A percentile compares a stretch with the other conserved stretches of the same genome.
Conservation (phyloP, 495 filamentous ascomycete species). For the Beverwykella pulmonaria region DNA sequence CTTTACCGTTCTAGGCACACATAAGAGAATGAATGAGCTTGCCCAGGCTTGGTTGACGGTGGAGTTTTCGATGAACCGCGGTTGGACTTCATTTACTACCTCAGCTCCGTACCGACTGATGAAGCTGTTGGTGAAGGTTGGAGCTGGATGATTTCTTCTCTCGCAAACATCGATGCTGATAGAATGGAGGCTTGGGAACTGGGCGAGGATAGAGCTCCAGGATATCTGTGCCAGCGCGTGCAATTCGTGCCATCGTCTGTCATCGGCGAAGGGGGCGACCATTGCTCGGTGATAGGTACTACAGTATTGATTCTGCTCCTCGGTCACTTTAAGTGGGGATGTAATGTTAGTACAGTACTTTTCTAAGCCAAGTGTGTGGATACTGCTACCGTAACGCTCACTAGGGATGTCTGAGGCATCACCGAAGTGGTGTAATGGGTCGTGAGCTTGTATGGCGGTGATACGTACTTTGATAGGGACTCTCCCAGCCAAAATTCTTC, state of each 20-base stretch:
- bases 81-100: neutral
- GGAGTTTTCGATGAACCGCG: constrained; percentile 7
- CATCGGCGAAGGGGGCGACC: constrained; percentile 20
- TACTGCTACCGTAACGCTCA: no score
- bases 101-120: constrained; percentile 7
- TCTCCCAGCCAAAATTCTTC: neutral
- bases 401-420: no score
- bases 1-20: constrained; percentile 2
- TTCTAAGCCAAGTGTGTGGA: no score
- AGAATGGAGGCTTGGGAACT: constrained; percentile 17
- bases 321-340: neutral
- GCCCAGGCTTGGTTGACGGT: constrained; percentile 19
- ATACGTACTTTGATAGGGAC: no score
- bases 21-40: neutral
- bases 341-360: no score
- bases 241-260: constrained; percentile 12
- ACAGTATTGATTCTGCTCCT: constrained; percentile 1
- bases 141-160: constrained; percentile 9
- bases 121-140: constrained; percentile 18
- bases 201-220: neutral
- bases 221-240: neutral
- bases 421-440: no score
- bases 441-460: no score
- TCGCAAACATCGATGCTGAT: constrained; percentile 15
- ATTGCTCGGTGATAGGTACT: constrained; percentile 11